Base-by-base conservation (phyloP, 2,329 filamentous ascomycete species). In the Fusarium sp. region DNA sequence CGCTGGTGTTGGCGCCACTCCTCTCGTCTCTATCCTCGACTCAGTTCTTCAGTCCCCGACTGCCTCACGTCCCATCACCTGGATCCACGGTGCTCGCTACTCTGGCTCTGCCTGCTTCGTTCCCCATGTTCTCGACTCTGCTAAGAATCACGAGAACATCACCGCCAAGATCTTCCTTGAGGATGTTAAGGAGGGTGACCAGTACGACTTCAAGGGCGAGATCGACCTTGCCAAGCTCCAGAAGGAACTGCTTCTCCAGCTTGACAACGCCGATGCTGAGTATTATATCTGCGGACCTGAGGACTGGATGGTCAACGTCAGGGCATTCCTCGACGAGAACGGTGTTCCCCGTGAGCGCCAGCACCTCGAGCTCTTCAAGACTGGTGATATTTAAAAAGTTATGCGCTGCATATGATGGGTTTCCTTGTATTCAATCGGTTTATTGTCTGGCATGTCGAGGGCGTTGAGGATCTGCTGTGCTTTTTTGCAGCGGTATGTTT, bases 271-370 rank as follows among this genome's bases (percentile, higher is more conserved):
- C 2, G 82, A 82, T 48, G 86, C 93, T 1, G 85, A 90, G 77
- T 95, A 94, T 80, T 95, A 89, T 75, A 83, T 94, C 60, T 95
- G 93, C 78, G 93, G 93, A 0, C 93, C 93, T 0, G 85, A 87
- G 68, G 79, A 80, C 13, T 95, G 94, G 84, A 95, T 95, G 93
- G 76, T 86, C 15, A 87, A 89, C 42, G 83, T 89, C 28, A 84
- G 89, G 72, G 81, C 82, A 13, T 86, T 84, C 74, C 83, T 95
- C 64, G 82, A 86, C 74, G 82, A 77, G 6, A 81, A 84, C 62
- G 91, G 91, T 1, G 91, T 94, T 3, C 81, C 84, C 3, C 81
- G 82, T n/a, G 85, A 86, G 36, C 87, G 89, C 73, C 86, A 93
- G 62, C 88, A 90, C 77, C 85, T 93, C 74, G 93, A 95, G 81